Base-by-base conservation (phyloP, 1,284 basidiomycete genomes). In the Meira nashicola region DNA sequence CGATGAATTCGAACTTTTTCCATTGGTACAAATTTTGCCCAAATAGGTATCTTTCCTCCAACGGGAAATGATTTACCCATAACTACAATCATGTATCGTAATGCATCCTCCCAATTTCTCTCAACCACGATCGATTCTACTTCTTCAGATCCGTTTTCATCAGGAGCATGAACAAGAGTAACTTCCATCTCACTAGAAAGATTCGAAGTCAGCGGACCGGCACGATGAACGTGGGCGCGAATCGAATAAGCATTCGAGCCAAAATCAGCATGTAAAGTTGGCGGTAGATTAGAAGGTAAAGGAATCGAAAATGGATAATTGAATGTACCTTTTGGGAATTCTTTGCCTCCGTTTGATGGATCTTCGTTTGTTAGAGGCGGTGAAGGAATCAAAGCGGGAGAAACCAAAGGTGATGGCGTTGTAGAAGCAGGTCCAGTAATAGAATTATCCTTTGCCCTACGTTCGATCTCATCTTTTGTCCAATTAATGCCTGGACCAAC, bases 291-390 rank as follows among this genome's bases (percentile, higher is more conserved):
- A 2, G 86, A 82, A 0, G 93, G 91, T 51, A 98, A 86, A 3
- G 87, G 83, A 78, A 97, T 90, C 17, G 89, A 89, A 71, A 98
- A 89, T 1, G 93, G 92, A 78, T 92, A 98, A 44, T 88, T 92
- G 78, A 97, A 96, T 5, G 86, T 88, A 39, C 92, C 92, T 81
- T 89, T 87, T 67, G 87, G 86, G 79, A 96, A 94, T 78, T 95
- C 88, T 70, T 88, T 89, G 89, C 63, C 41, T 19, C 44, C 48
- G 0, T 59, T 47, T 5, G 66, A 62, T 37, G 60, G 57, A 3
- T 38, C 25, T 28, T 53, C 28, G 28, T 25, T 41, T 41, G 12
- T 41, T 3, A 9, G 4, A 17, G 43, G 17, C 43, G 43, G 17
- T 4, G 43, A 17, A 44, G 43, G 17, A 9, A 25, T 44, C 3